A percentile compares a stretch with the other conserved stretches of the same genome.
phyloP scores from a whole-genome alignment of 2,329 filamentous ascomycete genomes.

The Aspergillus unguis region DNA sequence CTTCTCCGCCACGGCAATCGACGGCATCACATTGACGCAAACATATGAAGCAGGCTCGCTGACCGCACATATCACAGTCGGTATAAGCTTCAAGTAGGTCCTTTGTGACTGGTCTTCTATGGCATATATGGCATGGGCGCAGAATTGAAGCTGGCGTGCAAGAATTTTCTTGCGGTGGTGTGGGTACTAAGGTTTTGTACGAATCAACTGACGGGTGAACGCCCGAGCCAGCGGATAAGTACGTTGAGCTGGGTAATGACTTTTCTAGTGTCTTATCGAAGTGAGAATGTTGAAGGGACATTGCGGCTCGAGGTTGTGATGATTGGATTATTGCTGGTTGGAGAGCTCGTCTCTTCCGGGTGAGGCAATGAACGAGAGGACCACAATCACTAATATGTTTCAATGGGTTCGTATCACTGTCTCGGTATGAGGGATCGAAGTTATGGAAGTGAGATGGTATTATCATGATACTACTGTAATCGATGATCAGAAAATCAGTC shows the following conservation, averaged over 20 bases:
- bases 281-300: constrained; percentile 2
- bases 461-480: constrained; percentile 6
- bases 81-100: constrained; percentile 41
- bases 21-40: constrained; percentile 37
- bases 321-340: constrained; percentile 18
- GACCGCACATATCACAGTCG: constrained; percentile 39
- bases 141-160: constrained; percentile 27
- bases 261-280: constrained; percentile 3
- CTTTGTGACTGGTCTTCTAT: constrained; percentile 40
- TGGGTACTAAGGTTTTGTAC: constrained; percentile 27
- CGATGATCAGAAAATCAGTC: background rate
- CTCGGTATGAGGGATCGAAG: constrained; percentile 14
- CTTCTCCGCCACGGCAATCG: constrained; percentile 24
- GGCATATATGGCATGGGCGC: constrained; percentile 42
- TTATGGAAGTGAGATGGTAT: constrained; percentile 17
- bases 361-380: constrained; percentile 10
- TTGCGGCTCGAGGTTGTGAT: constrained; percentile 9
- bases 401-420: constrained; percentile 12
- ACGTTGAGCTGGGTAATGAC: constrained; percentile 7
- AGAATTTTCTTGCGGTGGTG: constrained; percentile 18
- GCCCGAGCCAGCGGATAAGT: constrained; percentile 2
- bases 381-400: constrained; percentile 13
- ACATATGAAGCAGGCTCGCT: constrained; percentile 43
- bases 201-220: constrained; percentile 24
- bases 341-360: constrained; percentile 18